These are phyloP conservation scores for Teunomyces gatunensis DNA, from an alignment of 805 yeast genomes.

Conservation along the genomic window DNA sequence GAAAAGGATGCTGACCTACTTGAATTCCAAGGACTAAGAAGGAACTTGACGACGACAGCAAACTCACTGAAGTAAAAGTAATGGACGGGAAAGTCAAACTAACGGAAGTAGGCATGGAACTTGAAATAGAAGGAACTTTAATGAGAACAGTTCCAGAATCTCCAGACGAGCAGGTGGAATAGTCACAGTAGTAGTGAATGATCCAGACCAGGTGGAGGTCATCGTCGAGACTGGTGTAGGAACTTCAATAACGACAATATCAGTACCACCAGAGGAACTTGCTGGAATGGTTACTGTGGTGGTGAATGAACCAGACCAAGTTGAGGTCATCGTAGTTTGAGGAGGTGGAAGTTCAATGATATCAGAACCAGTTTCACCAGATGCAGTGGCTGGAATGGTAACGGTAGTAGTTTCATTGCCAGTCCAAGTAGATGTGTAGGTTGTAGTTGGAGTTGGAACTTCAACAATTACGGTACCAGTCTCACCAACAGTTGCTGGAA, in stretches of 20 bases:
- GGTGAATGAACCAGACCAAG: too few species aligned
- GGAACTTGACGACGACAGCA: background rate
- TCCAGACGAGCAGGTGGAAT: too few species aligned
- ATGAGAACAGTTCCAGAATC: too few species aligned
- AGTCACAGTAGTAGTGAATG: too few species aligned
- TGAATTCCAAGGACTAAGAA: background rate
- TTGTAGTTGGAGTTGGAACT: constrained; percentile 9
- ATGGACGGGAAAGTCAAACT: background rate
- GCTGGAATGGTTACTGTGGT: constrained; percentile 2
- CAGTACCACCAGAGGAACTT: background rate
- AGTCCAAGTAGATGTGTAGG: constrained; percentile 14
- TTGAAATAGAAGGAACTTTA: background rate
- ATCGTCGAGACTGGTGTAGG: background rate
- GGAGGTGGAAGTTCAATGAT: constrained; percentile 10
- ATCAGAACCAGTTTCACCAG: constrained; percentile 10
- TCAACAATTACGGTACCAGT: too few species aligned
- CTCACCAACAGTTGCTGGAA: too few species aligned
- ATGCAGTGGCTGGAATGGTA: constrained; percentile 6
- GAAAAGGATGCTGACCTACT: background rate
- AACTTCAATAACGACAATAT: background rate
- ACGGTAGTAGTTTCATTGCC: constrained; percentile 7
- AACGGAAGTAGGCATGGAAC: background rate
- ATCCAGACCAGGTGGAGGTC: too few species aligned
- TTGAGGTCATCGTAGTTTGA: background rate
- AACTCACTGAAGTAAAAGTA: background rate